Conservation (phyloP, 257 asterid genomes). For the Cinchona pubescens region DNA sequence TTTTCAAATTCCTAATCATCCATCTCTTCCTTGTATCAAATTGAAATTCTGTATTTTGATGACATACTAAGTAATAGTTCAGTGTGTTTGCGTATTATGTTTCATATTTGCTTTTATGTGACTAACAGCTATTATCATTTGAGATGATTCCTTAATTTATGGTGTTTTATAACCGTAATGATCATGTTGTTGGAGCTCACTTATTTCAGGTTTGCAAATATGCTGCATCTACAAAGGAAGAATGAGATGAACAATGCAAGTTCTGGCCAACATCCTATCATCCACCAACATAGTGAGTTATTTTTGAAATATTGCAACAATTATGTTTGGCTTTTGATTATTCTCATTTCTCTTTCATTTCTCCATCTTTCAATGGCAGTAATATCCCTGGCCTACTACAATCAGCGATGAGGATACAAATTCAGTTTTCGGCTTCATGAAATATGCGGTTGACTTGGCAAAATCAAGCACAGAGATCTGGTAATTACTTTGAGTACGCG, state of each 20-base stretch:
- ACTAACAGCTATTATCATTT: background rate
- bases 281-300: slow-evolving; percentile 82
- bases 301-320: background rate
- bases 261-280: slow-evolving; percentile 96
- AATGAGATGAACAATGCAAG: slow-evolving; percentile 95
- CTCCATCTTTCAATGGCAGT: slow-evolving; percentile 42
- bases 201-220: slow-evolving; percentile 67
- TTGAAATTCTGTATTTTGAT: too few species aligned
- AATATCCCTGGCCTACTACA: slow-evolving; percentile 85
- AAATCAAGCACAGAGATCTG: slow-evolving; percentile 45
- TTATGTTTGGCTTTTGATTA: background rate
- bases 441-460: slow-evolving; percentile 57
- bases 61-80: background rate
- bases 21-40: background rate
- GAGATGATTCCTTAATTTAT: background rate
- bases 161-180: background rate
- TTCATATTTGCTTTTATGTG: too few species aligned
- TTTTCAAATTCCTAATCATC: background rate
- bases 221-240: slow-evolving; percentile 89
- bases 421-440: slow-evolving; percentile 61
- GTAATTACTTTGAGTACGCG: slow-evolving; percentile 38
- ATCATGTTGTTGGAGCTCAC: background rate
- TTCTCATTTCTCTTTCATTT: slow-evolving; percentile 11
- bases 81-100: background rate
- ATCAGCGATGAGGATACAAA: slow-evolving; percentile 65